phyloP scores from a whole-genome alignment of 176 grass and related monocot species.

The Phoenix roebelenii region DNA sequence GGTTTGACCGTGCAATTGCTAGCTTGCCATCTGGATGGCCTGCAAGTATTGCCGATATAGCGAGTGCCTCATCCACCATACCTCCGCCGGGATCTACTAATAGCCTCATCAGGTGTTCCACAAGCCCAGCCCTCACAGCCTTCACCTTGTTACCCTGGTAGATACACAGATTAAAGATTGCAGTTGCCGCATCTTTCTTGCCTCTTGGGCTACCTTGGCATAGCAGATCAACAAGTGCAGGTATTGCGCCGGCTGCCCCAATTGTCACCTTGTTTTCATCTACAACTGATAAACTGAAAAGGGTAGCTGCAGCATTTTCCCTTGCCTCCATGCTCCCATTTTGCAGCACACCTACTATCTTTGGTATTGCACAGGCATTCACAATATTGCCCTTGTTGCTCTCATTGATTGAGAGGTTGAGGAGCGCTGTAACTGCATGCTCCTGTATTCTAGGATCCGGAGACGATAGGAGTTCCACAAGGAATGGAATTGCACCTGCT shows the following conservation, averaged over 20 bases:
- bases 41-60: slow-evolving; percentile 64
- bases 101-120: slow-evolving; percentile 66
- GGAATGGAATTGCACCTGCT: slow-evolving; percentile 69
- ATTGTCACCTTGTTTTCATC: slow-evolving; percentile 83
- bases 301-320: slow-evolving; percentile 87
- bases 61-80: slow-evolving; percentile 89
- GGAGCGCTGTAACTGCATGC: slow-evolving; percentile 82
- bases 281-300: slow-evolving; percentile 85
- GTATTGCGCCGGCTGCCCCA: slow-evolving; percentile 67
- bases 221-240: slow-evolving; percentile 71
- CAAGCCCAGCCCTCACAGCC: slow-evolving; percentile 68
- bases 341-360: slow-evolving; percentile 79
- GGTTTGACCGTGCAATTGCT: slow-evolving; percentile 35
- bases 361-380: slow-evolving; percentile 61
- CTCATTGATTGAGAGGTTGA: slow-evolving; percentile 92
- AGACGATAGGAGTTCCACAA: slow-evolving; percentile 76
- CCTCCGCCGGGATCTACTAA: slow-evolving; percentile 59
- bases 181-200: slow-evolving; percentile 92
- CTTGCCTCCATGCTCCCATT: slow-evolving; percentile 89
- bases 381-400: slow-evolving; percentile 82
- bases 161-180: slow-evolving; percentile 94
- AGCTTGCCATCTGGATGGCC: slow-evolving; percentile 61
- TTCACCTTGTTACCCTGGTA: slow-evolving; percentile 78
- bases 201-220: slow-evolving; percentile 76
- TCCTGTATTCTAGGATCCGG: slow-evolving; percentile 72